Evolutionary conservation across 2,329 filamentous ascomycete species (phyloP), one percentile per base, ranked within the genome.

Genomic region (Nakataea oryzae): DNA sequence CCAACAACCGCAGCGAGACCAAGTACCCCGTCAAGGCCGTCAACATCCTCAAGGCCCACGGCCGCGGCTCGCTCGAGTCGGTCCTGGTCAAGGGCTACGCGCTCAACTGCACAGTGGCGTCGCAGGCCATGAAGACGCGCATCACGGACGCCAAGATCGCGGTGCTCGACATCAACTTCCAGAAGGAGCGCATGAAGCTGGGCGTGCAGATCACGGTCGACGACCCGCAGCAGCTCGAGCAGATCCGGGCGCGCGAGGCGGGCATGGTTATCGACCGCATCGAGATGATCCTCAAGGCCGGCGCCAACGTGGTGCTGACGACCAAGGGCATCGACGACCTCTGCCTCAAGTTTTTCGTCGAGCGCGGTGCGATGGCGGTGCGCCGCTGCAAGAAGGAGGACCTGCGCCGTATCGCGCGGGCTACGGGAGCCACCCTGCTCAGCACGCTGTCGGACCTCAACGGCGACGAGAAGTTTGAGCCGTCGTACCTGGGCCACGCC

Each of bases 1-100:
- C 89, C 64, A 97, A 97, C 79, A 92, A 90, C 79, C 88, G 88
- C 76, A 88, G 85, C 76, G 95, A 99, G 78, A 79, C 85, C 74
- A 99, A 97, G 79, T 99, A 97, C 77, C 95, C 95, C 4, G 95
- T 99, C 71, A 99, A 99, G 83, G 95, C 95, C 26, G 95, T 99
- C 74, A 99, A 99, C 75, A 91, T 99, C 65, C 87, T 99, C 67
- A 99, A 99, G 81, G 95, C 95, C 50, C 95, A 99, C 74, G 95
- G 95, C 72, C 96, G 97, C 84, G 91, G 91, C 70, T 85, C 87
- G 26, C 84, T 86, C 54, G 95, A 99, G 78, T 97, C 93, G 13
- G 76, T 96, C 28, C 81, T 99, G 58, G 88, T 99, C 72, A 96
- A 96, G 80, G 95, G 95, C 62, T 99, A 99, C 74, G 95, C 95